Evolutionary conservation across 352 stramenopile genomes (phyloP).

Genomic region (Globisporangium radiosum): DNA sequence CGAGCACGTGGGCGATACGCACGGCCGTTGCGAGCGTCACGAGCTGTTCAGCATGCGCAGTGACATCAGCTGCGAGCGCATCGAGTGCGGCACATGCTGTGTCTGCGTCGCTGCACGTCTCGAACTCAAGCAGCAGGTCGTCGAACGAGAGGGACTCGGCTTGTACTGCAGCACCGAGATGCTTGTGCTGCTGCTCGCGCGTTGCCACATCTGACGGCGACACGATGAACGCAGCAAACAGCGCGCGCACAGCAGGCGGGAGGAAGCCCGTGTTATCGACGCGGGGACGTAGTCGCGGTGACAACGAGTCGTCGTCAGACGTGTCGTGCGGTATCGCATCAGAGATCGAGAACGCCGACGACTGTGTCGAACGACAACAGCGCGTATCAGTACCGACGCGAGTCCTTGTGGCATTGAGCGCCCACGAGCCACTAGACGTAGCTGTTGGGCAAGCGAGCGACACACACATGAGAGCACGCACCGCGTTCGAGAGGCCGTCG

Average conservation of each 20-base stretch:
- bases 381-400: too few relatives aligned
- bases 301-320: slow-evolving; percentile 7
- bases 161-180: slow-evolving; percentile 16
- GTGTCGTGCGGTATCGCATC: neutral
- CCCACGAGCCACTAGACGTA: neutral
- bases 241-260: slow-evolving; percentile 21
- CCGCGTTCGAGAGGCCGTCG: slow-evolving; percentile 10
- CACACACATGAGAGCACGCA: neutral
- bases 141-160: slow-evolving; percentile 29
- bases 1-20: slow-evolving; percentile 27
- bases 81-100: slow-evolving; percentile 28
- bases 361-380: slow-evolving; percentile 7
- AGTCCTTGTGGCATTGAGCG: neutral
- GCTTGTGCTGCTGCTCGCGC: neutral
- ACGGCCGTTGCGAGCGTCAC: slow-evolving; percentile 29
- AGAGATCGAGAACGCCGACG: slow-evolving; percentile 29
- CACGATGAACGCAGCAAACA: slow-evolving; percentile 21
- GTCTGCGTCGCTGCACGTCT: slow-evolving; percentile 24
- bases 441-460: too few relatives aligned
- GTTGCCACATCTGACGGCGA: slow-evolving; percentile 2
- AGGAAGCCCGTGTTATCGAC: slow-evolving; percentile 38
- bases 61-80: slow-evolving; percentile 27
- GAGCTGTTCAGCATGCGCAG: slow-evolving; percentile 16
- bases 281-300: slow-evolving; percentile 14
- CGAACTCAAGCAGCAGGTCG: slow-evolving; percentile 38